Evolutionary conservation across 2,329 filamentous ascomycete species (phyloP).

Genomic region (Graphilbum sp.): DNA sequence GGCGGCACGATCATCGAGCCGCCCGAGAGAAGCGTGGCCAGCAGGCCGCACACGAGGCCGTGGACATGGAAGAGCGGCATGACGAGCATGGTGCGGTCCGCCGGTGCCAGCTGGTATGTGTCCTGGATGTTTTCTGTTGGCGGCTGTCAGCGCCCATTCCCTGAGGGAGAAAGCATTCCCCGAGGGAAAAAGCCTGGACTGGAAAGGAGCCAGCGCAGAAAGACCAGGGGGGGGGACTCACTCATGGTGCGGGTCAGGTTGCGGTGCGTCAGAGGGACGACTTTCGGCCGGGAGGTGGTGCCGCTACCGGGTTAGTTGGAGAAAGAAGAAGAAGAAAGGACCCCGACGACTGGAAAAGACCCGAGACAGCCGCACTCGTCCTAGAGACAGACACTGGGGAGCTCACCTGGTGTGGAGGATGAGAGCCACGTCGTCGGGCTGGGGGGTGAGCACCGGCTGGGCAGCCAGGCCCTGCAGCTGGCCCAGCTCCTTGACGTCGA

Average conservation of each 20-base stretch:
- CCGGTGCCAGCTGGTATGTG: slow-evolving; percentile 55
- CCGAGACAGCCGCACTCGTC: too few species aligned
- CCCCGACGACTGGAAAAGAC: background rate
- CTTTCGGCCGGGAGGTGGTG: slow-evolving; percentile 73
- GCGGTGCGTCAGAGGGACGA: slow-evolving; percentile 64
- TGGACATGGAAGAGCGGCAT: slow-evolving; percentile 90
- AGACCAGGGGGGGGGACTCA: too few species aligned
- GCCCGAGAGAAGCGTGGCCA: slow-evolving; percentile 59
- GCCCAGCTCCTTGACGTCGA: slow-evolving; percentile 65
- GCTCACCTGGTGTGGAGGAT: slow-evolving; percentile 59
- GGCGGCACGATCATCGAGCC: slow-evolving; percentile 65
- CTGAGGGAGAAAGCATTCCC: too few species aligned
- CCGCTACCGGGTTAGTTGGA: slow-evolving; percentile 25
- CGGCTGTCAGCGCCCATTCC: too few species aligned
- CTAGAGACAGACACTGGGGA: background rate
- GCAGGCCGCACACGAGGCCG: slow-evolving; percentile 67
- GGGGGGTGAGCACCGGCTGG: slow-evolving; percentile 28
- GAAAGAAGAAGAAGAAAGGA: background rate
- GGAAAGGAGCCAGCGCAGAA: too few species aligned
- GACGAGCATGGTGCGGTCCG: slow-evolving; percentile 69
- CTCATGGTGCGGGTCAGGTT: slow-evolving; percentile 72
- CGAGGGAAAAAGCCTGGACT: too few species aligned
- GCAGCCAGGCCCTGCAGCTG: slow-evolving; percentile 34
- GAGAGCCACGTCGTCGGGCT: slow-evolving; percentile 65
- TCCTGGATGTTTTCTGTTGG: slow-evolving; percentile 64